phyloP scores from a whole-genome alignment of 371 early-diverging fungal species.

The Enterocytospora artemiae region DNA sequence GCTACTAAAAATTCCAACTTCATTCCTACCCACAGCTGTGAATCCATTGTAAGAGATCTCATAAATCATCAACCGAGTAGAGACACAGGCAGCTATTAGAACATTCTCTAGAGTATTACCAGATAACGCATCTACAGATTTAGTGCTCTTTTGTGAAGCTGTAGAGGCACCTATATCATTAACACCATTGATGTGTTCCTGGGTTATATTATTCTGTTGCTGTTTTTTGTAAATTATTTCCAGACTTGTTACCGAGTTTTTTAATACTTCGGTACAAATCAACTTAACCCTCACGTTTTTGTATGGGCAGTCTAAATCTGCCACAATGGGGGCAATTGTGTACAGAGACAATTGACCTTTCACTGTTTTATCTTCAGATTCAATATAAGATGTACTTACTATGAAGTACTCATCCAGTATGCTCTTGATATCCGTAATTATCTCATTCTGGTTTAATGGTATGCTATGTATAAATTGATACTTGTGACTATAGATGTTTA shows the following conservation, averaged over 20 bases:
- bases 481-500: not conserved
- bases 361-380: conserved; percentile 53
- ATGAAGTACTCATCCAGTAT: conserved; percentile 35
- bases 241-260: conserved; percentile 44
- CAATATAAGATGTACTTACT: conserved; percentile 46
- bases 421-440: conserved; percentile 8
- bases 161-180: too few species aligned
- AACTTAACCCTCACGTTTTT: conserved; percentile 49
- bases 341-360: conserved; percentile 52
- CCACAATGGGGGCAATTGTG: conserved; percentile 49
- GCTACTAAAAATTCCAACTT: conserved; percentile 48
- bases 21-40: conserved; percentile 54
- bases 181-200: too few species aligned
- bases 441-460: conserved; percentile 17
- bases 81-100: conserved; percentile 48
- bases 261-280: conserved; percentile 48
- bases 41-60: conserved; percentile 27
- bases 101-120: conserved; percentile 17
- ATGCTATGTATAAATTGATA: not conserved
- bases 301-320: conserved; percentile 29
- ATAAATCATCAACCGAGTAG: conserved; percentile 56
- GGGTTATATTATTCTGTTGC: not conserved
- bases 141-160: too few species aligned
- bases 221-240: conserved; percentile 3
- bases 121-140: too few species aligned